These are phyloP conservation scores for Taxillus chinensis DNA, from an alignment of 164 flowering plant genomes.

Conservation along the genomic window DNA sequence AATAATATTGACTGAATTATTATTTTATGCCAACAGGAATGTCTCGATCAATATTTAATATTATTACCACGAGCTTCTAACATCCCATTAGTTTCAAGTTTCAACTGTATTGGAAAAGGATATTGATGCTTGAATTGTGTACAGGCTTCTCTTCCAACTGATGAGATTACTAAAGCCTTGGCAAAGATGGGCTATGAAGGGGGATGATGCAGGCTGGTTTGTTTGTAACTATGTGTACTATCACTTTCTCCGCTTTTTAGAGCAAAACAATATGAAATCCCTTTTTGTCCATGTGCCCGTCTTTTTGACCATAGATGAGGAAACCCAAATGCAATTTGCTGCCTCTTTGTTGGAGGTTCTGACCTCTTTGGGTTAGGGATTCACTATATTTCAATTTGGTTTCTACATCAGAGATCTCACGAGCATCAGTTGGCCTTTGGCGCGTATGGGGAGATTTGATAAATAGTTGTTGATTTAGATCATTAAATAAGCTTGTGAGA, in stretches of 20 bases:
- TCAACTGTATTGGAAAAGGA: background rate
- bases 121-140: constrained; percentile 7
- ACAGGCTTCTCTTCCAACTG: constrained; percentile 71
- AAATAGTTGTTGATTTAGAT: too few relatives aligned
- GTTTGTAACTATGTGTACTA: constrained; percentile 94
- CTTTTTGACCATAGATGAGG: constrained; percentile 73
- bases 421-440: background rate
- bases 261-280: constrained; percentile 62
- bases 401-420: background rate
- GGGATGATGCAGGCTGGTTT: constrained; percentile 78
- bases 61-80: too few relatives aligned
- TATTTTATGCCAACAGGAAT: too few relatives aligned
- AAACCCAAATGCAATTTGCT: constrained; percentile 81
- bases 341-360: constrained; percentile 82
- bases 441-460: too few relatives aligned
- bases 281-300: constrained; percentile 90
- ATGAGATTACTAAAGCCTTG: constrained; percentile 56
- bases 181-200: constrained; percentile 70
- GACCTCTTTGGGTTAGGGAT: constrained; percentile 36
- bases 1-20: too few relatives aligned
- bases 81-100: too few relatives aligned
- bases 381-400: background rate
- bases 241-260: constrained; percentile 78
- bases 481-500: too few relatives aligned
- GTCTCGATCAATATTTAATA: too few relatives aligned